A percentile compares a stretch with the other conserved stretches of the same genome.
These are phyloP conservation scores for Lentinus tigrinus DNA, from an alignment of 768 basidiomycete species.

Conservation along the genomic window DNA sequence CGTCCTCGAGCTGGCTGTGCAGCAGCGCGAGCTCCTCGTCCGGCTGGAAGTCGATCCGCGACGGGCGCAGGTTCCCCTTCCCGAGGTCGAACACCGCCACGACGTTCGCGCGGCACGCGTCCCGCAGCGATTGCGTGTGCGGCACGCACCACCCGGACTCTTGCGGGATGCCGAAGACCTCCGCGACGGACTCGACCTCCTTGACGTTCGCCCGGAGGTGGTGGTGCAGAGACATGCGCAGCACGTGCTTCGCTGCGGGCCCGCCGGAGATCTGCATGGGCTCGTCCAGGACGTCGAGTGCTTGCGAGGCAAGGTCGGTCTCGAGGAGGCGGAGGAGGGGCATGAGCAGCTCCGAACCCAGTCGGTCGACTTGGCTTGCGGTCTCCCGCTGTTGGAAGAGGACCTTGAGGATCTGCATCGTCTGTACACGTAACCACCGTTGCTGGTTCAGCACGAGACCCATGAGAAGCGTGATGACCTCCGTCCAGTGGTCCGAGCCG, in stretches of 20 bases:
- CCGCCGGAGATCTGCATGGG: constrained; percentile 79
- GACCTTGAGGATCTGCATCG: constrained; percentile 86
- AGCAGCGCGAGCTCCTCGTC: constrained; percentile 36
- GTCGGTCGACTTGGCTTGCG: constrained; percentile 64
- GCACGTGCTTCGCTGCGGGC: constrained; percentile 78
- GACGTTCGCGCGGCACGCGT: constrained; percentile 72
- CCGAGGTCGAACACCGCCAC: constrained; percentile 83
- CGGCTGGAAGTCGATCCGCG: constrained; percentile 72
- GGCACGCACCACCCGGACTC: constrained; percentile 88
- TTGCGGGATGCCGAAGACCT: constrained; percentile 79
- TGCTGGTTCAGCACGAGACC: constrained; percentile 83
- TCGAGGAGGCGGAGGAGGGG: constrained; percentile 87
- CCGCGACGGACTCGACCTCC: constrained; percentile 56
- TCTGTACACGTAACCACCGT: constrained; percentile 77
- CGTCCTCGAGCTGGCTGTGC: constrained; percentile 41
- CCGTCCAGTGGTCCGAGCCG: constrained; percentile 68
- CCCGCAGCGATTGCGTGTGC: constrained; percentile 57
- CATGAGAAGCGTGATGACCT: constrained; percentile 82
- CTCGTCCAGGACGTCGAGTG: constrained; percentile 91
- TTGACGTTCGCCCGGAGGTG: constrained; percentile 41
- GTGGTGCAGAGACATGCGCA: constrained; percentile 86
- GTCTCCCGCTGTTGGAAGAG: constrained; percentile 86
- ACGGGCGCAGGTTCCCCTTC: constrained; percentile 70
- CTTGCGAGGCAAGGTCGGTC: constrained; percentile 80
- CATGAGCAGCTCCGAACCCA: constrained; percentile 88